Evolutionary conservation across 352 stramenopile species (phyloP).

Genomic region (Phytophthora quininea): DNA sequence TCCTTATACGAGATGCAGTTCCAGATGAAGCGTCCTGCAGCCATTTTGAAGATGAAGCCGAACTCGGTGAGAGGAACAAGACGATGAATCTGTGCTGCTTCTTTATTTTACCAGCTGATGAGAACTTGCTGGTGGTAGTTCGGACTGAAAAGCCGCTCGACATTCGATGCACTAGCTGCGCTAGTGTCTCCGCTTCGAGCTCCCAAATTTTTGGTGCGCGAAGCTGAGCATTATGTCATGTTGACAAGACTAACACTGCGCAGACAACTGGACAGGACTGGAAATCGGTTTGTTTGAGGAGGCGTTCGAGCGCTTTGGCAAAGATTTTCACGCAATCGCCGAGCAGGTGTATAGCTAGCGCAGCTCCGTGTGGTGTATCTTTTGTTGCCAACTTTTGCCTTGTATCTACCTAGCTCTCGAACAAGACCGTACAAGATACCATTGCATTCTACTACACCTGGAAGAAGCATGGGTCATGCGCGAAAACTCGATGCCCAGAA

Average conservation of each 20-base stretch:
- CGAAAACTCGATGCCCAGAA: constrained; percentile 33
- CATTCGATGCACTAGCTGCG: constrained; percentile 68
- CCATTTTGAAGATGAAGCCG: constrained; percentile 76
- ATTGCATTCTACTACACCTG: constrained; percentile 89
- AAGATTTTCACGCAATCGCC: constrained; percentile 80
- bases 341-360: constrained; percentile 44
- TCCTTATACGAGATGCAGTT: constrained; percentile 79
- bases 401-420: constrained; percentile 44
- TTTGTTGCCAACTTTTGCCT: no score
- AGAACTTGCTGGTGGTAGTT: constrained; percentile 45
- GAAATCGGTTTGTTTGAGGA: constrained; percentile 85
- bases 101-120: neutral
- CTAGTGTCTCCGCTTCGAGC: constrained; percentile 71
- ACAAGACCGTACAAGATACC: constrained; percentile 67
- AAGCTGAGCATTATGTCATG: neutral
- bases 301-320: constrained; percentile 72
- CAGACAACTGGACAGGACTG: constrained; percentile 78
- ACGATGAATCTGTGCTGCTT: neutral
- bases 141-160: constrained; percentile 68
- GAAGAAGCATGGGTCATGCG: constrained; percentile 77
- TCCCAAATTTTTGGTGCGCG: constrained; percentile 70
- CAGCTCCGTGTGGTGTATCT: no score
- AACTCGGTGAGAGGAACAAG: constrained; percentile 44
- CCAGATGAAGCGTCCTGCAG: constrained; percentile 72
- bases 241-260: constrained; percentile 5